Conservation (phyloP, 495 filamentous ascomycete species). For the Oleoguttula mirabilis region DNA sequence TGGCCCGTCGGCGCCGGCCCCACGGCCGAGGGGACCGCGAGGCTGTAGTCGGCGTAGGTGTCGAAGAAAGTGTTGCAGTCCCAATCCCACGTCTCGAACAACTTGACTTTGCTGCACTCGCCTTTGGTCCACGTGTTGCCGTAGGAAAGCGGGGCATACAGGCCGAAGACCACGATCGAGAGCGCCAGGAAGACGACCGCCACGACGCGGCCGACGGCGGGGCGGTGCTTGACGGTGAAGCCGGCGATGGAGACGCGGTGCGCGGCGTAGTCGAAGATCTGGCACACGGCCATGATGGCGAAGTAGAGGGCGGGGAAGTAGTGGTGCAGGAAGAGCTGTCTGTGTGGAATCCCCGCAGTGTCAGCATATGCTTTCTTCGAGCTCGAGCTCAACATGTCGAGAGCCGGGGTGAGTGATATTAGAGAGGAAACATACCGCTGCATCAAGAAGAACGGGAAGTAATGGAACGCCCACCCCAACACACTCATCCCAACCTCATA, state of each 20-base stretch:
- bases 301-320: constrained; percentile 96
- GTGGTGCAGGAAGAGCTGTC: constrained; percentile 90
- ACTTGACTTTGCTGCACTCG: constrained; percentile 74
- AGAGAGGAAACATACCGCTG: constrained; percentile 40
- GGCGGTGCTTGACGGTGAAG: constrained; percentile 46
- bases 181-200: constrained; percentile 59
- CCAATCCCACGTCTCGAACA: constrained; percentile 86
- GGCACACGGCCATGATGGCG: constrained; percentile 75
- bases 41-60: constrained; percentile 31
- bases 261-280: constrained; percentile 34
- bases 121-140: constrained; percentile 86
- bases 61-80: constrained; percentile 89
- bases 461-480: constrained; percentile 90
- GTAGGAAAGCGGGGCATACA: constrained; percentile 82
- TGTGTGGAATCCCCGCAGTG: neutral
- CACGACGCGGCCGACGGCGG: constrained; percentile 57
- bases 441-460: constrained; percentile 97
- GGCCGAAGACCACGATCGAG: constrained; percentile 61
- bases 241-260: constrained; percentile 42
- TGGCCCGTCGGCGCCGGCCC: constrained; percentile 3
- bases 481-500: constrained; percentile 88
- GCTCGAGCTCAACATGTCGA: neutral
- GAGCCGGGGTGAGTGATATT: neutral
- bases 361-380: neutral
- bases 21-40: constrained; percentile 1